Evolutionary conservation across 2,329 filamentous ascomycete species (phyloP), one percentile per base, ranked within the genome.

Genomic region (Coniochaeta ligniaria): DNA sequence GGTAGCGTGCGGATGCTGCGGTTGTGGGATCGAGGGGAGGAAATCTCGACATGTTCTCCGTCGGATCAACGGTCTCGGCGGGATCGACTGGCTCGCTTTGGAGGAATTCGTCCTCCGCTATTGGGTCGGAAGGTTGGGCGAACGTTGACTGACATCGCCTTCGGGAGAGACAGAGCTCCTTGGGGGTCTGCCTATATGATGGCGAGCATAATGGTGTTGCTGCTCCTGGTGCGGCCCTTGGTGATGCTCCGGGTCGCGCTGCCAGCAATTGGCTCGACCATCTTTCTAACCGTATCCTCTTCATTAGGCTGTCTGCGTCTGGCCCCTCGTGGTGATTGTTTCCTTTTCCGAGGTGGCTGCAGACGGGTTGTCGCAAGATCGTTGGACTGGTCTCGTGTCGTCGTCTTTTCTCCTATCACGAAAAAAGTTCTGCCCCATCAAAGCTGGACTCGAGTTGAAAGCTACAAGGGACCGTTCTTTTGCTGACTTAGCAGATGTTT

Each of bases 251-350:
- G 69, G 79, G 74, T 65, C 73, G 73, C 66, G 73, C 78, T 76
- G 71, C 77, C 71, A 86, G 80, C 77, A 83, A 77, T 78, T 84
- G 85, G 71, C 79, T 77, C 70, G 83, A 81, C 78, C 83, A 83
- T 77, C 80, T 78, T 67, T 82, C 79, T 70, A 85, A 71, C 68
- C 82, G 78, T 80, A 87, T 77, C 75, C 83, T 82, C 79, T 85
- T 85, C 83, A 87, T 86, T 68, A 12, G 14, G 8, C 5, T 52
- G 16, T 52, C 22, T 52, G 22, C 47, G 47, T 52, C 28, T 14
- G 26, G 3, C 54, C 54, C 54, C 54, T 36, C 22, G 54, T 20
- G 17, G 54, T 57, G 31, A 14, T 52, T 28, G 24, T 28, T 5
- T 52, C 16, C 47, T 52, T 57, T 31, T 57, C 31, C 17, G 28